These are phyloP conservation scores for Yamadazyma diospyri DNA, from an alignment of 1,139 yeast species.

Conservation along the genomic window DNA sequence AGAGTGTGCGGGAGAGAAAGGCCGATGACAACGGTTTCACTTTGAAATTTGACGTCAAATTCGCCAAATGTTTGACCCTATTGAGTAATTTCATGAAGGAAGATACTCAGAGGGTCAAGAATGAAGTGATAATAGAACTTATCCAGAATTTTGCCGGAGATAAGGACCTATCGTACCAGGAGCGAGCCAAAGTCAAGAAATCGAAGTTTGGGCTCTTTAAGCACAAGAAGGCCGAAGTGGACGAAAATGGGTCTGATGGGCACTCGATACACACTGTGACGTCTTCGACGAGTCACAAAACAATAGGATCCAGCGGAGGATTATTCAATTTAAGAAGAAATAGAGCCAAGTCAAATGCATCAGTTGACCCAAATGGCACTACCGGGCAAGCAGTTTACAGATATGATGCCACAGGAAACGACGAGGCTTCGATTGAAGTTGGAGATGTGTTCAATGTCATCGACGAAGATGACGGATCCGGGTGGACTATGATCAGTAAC, in stretches of 20 bases:
- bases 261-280: constrained; percentile 28
- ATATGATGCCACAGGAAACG: constrained; percentile 70
- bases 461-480: constrained; percentile 81
- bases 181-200: constrained; percentile 46
- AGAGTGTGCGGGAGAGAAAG: constrained; percentile 35
- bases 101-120: constrained; percentile 68
- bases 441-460: constrained; percentile 63
- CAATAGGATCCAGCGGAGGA: constrained; percentile 21
- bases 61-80: constrained; percentile 52
- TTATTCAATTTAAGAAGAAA: constrained; percentile 37
- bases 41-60: constrained; percentile 50
- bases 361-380: constrained; percentile 17
- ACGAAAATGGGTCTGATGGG: constrained; percentile 23
- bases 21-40: constrained; percentile 30
- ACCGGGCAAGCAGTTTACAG: constrained; percentile 59
- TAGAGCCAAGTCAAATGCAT: constrained; percentile 24
- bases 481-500: constrained; percentile 71
- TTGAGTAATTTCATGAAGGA: constrained; percentile 65
- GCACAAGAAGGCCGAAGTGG: constrained; percentile 14
- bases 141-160: constrained; percentile 86
- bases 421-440: constrained; percentile 60
- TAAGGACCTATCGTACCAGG: constrained; percentile 55
- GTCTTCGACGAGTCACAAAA: constrained; percentile 25
- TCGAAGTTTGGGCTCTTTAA: constrained; percentile 51
- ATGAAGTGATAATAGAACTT: constrained; percentile 86